Evolutionary conservation across 768 basidiomycete genomes (phyloP).

Genomic region (Leccinum rimulosum): DNA sequence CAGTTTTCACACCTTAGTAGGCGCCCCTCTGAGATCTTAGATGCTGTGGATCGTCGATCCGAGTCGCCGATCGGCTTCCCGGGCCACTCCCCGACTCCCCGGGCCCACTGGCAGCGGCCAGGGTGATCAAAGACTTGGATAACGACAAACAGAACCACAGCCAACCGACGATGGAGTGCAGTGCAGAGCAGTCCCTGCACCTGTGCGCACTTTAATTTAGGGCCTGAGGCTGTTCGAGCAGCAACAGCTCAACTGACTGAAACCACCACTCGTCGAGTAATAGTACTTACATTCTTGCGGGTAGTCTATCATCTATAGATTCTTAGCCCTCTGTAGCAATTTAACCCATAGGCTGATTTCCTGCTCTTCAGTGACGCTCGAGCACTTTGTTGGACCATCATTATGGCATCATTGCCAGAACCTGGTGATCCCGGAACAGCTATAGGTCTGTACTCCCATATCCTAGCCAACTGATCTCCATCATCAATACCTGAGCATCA

Average conservation of each 20-base stretch:
- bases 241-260: not conserved
- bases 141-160: not conserved
- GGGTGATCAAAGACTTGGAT: conserved; percentile 2
- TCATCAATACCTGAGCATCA: not conserved
- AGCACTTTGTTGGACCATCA: not conserved
- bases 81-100: too few relatives aligned
- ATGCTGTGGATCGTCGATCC: not conserved
- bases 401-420: too few relatives aligned
- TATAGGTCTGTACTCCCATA: not conserved
- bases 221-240: not conserved
- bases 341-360: not conserved
- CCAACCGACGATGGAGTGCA: not conserved
- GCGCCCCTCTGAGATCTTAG: not conserved
- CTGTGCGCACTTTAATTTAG: too few relatives aligned
- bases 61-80: not conserved
- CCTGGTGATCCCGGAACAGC: not conserved
- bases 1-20: not conserved
- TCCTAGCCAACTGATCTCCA: not conserved
- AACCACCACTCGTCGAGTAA: not conserved
- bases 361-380: not conserved
- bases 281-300: too few relatives aligned
- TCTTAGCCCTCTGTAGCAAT: not conserved
- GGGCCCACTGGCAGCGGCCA: not conserved
- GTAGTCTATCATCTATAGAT: not conserved
- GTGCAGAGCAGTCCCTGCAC: not conserved